phyloP scores from a whole-genome alignment of 2,329 filamentous ascomycete genomes.

The Myriosclerotinia curreyana region DNA sequence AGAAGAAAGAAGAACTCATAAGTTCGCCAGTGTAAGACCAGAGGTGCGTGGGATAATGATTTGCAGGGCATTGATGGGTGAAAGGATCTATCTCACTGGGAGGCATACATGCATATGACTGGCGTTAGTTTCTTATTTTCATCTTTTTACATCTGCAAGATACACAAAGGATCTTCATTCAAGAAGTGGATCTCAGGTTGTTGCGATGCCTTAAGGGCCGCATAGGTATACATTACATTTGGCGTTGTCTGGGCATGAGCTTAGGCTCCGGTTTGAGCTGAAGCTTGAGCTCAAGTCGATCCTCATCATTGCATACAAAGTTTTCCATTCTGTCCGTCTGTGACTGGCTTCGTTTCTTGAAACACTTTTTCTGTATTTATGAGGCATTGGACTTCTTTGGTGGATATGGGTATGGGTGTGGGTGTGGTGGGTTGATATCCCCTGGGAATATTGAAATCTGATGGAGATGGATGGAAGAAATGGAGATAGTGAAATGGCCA shows the following conservation, averaged over 20 bases:
- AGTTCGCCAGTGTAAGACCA: constrained; percentile 15
- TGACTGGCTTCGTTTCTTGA: neutral
- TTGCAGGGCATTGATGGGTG: constrained; percentile 9
- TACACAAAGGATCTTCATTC: neutral
- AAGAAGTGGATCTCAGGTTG: neutral
- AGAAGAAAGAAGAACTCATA: constrained; percentile 2
- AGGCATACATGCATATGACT: constrained; percentile 8
- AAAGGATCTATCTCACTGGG: neutral
- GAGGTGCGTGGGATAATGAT: neutral
- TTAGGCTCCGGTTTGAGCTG: neutral
- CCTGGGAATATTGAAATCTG: neutral
- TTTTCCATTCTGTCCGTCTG: neutral
- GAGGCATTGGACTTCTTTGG: neutral
- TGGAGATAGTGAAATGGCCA: neutral
- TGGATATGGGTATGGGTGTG: neutral
- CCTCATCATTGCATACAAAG: neutral
- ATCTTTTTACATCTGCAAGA: neutral
- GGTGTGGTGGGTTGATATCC: neutral
- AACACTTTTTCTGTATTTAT: neutral
- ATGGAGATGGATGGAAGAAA: neutral
- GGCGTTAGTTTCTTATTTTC: constrained; percentile 3
- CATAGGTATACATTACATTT: neutral
- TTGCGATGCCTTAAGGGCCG: neutral
- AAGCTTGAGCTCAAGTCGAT: neutral
- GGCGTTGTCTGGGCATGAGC: neutral